phyloP scores from a whole-genome alignment of 192 early-diverging fungal genomes.

The Coemansia sp. region DNA sequence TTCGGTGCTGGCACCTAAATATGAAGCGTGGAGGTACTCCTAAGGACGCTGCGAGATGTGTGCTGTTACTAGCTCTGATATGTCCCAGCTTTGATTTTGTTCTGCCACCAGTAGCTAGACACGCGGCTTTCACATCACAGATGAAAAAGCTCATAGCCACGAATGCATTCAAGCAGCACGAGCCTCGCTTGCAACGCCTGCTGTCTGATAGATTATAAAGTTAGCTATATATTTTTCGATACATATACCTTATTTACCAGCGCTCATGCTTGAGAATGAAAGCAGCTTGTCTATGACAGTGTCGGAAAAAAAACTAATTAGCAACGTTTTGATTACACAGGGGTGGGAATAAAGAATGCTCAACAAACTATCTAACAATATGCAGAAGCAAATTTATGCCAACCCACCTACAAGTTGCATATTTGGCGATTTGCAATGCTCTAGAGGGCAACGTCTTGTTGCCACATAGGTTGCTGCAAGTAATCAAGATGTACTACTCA shows the following conservation, averaged over 20 bases:
- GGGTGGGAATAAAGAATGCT: background rate
- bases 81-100: conserved; percentile 9
- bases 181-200: background rate
- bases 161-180: background rate
- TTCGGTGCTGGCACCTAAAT: background rate
- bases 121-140: background rate
- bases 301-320: background rate
- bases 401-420: background rate
- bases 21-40: background rate
- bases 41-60: background rate
- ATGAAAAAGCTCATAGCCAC: background rate
- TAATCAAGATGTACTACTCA: no score
- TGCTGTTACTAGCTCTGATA: conserved; percentile 1
- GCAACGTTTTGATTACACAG: background rate
- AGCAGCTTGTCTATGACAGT: background rate
- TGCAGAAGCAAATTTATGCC: background rate
- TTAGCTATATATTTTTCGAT: background rate
- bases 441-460: background rate
- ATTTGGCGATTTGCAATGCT: background rate
- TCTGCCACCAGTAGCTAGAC: background rate
- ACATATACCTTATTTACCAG: background rate
- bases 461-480: background rate
- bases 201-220: background rate
- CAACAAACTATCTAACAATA: background rate
- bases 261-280: background rate